These are phyloP conservation scores for Calophaca sinica DNA, from an alignment of 306 rosid genomes.

Conservation along the genomic window DNA sequence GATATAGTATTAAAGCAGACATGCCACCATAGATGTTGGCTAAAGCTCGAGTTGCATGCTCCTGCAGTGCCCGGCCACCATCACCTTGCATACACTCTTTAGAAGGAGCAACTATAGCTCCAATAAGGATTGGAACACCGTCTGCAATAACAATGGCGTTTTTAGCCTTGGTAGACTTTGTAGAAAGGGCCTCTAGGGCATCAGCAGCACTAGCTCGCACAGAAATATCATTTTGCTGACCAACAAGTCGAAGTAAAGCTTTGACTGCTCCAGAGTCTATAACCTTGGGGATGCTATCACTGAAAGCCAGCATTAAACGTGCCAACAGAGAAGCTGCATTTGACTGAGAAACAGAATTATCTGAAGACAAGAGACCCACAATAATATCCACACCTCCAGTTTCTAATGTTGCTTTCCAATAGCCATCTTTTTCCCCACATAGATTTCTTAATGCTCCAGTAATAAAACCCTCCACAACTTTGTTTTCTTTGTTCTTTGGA, in stretches of 20 bases:
- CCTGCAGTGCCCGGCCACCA: conserved; percentile 78
- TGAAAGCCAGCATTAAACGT: conserved; percentile 87
- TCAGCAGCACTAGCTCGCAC: conserved; percentile 98
- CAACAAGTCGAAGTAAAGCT: conserved; percentile 82
- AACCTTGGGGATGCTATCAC: conserved; percentile 92
- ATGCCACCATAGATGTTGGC: conserved; percentile 96
- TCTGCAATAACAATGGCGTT: conserved; percentile 75
- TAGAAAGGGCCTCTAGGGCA: conserved; percentile 93
- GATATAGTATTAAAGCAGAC: conserved; percentile 82
- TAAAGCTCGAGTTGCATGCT: conserved; percentile 84
- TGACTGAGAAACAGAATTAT: conserved; percentile 87
- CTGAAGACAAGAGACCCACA: conserved; percentile 87
- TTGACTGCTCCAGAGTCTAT: conserved; percentile 92
- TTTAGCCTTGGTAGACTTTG: conserved; percentile 75
- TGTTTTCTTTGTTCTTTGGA: conserved; percentile 77
- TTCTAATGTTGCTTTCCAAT: conserved; percentile 95
- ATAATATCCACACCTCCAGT: conserved; percentile 96
- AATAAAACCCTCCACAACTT: conserved; percentile 92
- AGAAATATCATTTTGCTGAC: conserved; percentile 80
- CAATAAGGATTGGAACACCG: conserved; percentile 86
- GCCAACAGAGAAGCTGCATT: conserved; percentile 97
- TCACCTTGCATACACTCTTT: conserved; percentile 91
- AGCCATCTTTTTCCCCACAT: conserved; percentile 90
- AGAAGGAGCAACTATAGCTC: conserved; percentile 97
- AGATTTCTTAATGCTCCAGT: conserved; percentile 97